Base-by-base conservation (phyloP, 2,329 filamentous ascomycete genomes). In the Cryphonectria nitschkei region DNA sequence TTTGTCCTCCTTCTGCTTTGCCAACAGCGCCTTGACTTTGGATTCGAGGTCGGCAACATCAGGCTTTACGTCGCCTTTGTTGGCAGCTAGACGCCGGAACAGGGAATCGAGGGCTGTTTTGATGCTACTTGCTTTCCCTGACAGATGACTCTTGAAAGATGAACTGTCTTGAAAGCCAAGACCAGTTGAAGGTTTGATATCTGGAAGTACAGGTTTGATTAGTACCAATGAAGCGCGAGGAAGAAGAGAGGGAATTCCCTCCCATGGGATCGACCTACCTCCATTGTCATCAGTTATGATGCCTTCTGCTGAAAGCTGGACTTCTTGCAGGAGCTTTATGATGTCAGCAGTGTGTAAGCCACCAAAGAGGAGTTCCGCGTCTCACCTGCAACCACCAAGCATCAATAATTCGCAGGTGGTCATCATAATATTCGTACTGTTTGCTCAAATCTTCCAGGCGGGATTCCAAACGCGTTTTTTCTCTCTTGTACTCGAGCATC, bases 401-500 rank as follows among this genome's bases (percentile, higher is more conserved):
- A 84, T 99, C 95, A 76, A 98, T 90, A 74, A 94, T 88, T 77
- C 95, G 90, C 67, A 99, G 84, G 80, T 98, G 96, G 76, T 98
- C 94, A 82, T 98, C 94, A 82, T 98, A 94, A 81, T 96, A 90
- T 73, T 88, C 87, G 41, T 92, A 89, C 78, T 90, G 88, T 79
- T 94, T 94, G 74, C 93, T 89, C 74, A 97, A 84, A 75, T 97
- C 93, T 78, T 91, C 91, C 73, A 98, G 85, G 78, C 93, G 92
- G 71, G 89, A 86, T 83, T 98, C 95, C 73, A 97, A 84, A 56
- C 92, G 92, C 70, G 88, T 86, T 79, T 94, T 95, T 80, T 97
- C 94, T 76, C 96, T 91, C 83, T 97, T 97, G 82, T 97, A 98
- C 82, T 98, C 96, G 79, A 94, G 93, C 94, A 99, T 97, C 83